phyloP scores from a whole-genome alignment of 2,329 filamentous ascomycete species.

The Diaporthe sp. region DNA sequence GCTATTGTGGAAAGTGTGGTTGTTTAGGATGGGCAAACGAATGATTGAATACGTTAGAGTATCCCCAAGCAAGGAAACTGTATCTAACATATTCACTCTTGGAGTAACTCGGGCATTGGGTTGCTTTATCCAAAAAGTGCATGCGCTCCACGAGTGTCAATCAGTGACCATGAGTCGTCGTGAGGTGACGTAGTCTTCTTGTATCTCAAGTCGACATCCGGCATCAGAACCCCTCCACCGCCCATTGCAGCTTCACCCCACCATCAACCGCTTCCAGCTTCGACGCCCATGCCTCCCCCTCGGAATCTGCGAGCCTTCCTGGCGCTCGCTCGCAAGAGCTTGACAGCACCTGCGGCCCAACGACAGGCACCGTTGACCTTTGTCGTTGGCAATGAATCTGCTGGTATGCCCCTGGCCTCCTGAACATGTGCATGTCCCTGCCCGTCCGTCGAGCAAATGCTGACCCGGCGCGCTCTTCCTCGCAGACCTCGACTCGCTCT shows the following conservation, averaged over 20 bases:
- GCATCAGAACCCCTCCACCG: conserved; percentile 20
- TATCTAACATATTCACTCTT: not conserved
- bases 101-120: not conserved
- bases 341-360: conserved; percentile 60
- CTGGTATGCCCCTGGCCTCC: conserved; percentile 58
- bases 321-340: conserved; percentile 61
- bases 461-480: not conserved
- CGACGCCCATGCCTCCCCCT: conserved; percentile 39
- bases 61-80: rapidly evolving
- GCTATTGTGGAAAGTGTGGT: rapidly evolving
- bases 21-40: not conserved
- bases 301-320: conserved; percentile 64
- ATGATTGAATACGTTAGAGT: not conserved
- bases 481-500: conserved; percentile 84
- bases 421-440: not conserved
- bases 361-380: conserved; percentile 67
- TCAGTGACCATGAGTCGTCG: not conserved
- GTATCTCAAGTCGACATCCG: not conserved
- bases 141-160: not conserved
- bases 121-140: not conserved
- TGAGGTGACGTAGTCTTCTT: not conserved
- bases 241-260: not conserved
- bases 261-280: not conserved
- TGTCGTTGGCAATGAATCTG: conserved; percentile 78
- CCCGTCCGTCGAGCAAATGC: not conserved